A percentile compares a stretch with the other conserved stretches of the same genome.
phyloP scores from a whole-genome alignment of 345 rosid genomes.

The Turritis glabra region DNA sequence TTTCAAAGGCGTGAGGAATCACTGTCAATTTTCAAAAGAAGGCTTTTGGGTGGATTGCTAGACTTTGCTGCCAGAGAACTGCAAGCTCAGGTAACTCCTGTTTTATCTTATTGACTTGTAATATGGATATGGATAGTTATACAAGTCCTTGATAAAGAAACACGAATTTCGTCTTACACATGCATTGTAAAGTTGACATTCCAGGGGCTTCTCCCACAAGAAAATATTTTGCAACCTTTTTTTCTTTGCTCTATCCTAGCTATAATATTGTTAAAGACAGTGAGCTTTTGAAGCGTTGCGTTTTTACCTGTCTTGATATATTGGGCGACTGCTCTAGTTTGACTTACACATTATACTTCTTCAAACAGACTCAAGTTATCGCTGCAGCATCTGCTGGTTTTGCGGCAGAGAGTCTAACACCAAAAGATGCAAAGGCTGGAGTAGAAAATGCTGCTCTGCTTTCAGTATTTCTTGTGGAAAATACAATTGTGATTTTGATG shows the following conservation, averaged over 20 bases:
- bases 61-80: constrained; percentile 94
- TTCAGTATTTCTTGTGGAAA: constrained; percentile 94
- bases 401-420: constrained; percentile 90
- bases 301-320: constrained; percentile 1
- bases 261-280: neutral
- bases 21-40: constrained; percentile 88
- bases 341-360: constrained; percentile 34
- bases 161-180: neutral
- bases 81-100: constrained; percentile 77
- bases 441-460: constrained; percentile 90
- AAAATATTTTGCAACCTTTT: neutral
- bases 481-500: constrained; percentile 94
- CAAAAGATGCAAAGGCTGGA: constrained; percentile 78
- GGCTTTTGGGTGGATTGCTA: constrained; percentile 88
- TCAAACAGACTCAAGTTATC: constrained; percentile 89
- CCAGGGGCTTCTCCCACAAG: neutral
- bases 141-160: neutral
- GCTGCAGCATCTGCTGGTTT: constrained; percentile 97
- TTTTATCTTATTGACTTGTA: neutral
- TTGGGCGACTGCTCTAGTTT: neutral
- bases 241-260: neutral
- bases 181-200: neutral
- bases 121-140: neutral
- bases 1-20: constrained; percentile 90
- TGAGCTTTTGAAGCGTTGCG: constrained; percentile 23